A percentile compares a stretch with the other conserved stretches of the same genome.
Conservation (phyloP, 2,329 filamentous ascomycete genomes). For the Alternaria rosae region DNA sequence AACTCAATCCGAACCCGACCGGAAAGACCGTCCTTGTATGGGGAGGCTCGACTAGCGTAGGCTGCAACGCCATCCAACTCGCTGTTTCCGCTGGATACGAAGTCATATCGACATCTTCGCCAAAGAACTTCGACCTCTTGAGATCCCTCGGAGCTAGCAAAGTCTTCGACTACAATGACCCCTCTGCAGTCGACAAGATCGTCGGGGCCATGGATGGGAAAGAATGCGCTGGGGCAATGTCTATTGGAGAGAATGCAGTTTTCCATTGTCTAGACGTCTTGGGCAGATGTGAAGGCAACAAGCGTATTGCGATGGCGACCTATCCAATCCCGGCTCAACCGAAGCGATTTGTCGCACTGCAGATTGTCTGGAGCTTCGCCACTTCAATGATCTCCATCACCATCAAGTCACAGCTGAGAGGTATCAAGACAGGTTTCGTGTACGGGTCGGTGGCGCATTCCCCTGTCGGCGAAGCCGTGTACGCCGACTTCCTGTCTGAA, state of each 20-base stretch:
- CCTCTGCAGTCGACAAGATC: conserved; percentile 45
- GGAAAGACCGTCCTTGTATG: conserved; percentile 49
- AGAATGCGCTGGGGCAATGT: conserved; percentile 47
- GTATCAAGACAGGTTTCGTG: not conserved
- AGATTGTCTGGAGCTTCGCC: not conserved
- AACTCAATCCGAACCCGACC: conserved; percentile 55
- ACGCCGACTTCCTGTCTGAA: conserved; percentile 17
- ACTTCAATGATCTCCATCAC: not conserved
- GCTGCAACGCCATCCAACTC: conserved; percentile 58
- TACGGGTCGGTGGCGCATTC: not conserved
- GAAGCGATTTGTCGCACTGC: not conserved
- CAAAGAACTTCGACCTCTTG: conserved; percentile 56
- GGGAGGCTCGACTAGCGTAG: conserved; percentile 57
- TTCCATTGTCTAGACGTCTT: not conserved
- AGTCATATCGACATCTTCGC: conserved; percentile 56
- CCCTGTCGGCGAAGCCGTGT: conserved; percentile 3
- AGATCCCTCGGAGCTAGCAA: conserved; percentile 55
- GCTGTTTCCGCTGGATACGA: conserved; percentile 54
- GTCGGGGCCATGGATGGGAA: conserved; percentile 44
- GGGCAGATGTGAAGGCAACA: not conserved
- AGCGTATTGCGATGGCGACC: not conserved
- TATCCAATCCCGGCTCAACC: not conserved
- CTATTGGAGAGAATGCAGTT: conserved; percentile 27
- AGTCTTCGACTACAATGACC: conserved; percentile 58
- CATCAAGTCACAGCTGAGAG: not conserved